phyloP scores from a whole-genome alignment of 1,284 basidiomycete genomes.

The Amylostereum chailletii region DNA sequence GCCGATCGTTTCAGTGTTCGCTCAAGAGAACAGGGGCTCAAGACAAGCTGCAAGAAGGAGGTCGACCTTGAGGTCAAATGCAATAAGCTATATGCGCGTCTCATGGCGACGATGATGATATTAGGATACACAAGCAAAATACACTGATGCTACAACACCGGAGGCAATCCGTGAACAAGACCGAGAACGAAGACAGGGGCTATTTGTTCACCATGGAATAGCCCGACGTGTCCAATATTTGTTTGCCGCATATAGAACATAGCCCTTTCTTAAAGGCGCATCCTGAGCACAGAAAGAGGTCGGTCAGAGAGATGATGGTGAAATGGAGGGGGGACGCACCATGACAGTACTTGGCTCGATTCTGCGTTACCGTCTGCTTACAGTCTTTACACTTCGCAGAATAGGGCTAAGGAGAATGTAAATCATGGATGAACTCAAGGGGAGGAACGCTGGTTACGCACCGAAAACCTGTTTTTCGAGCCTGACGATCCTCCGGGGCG shows the following conservation, averaged over 20 bases:
- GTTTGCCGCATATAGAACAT: slow-evolving; percentile 77
- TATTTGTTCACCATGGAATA: slow-evolving; percentile 80
- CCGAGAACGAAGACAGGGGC: background rate
- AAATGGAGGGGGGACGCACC: slow-evolving; percentile 33
- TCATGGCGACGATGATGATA: too few species aligned
- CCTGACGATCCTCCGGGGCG: slow-evolving; percentile 34
- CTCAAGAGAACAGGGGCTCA: too few species aligned
- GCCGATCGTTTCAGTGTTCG: too few species aligned
- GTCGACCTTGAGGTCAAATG: too few species aligned
- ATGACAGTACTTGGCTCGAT: slow-evolving; percentile 80
- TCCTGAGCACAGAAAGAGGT: slow-evolving; percentile 32
- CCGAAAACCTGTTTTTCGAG: slow-evolving; percentile 7
- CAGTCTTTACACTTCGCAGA: slow-evolving; percentile 79
- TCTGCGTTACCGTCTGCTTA: slow-evolving; percentile 73
- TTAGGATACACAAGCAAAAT: too few species aligned
- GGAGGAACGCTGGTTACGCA: background rate
- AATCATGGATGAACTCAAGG: background rate
- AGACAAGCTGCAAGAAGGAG: too few species aligned
- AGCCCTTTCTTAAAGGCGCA: slow-evolving; percentile 80
- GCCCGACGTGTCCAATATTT: slow-evolving; percentile 71
- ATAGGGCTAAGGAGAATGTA: slow-evolving; percentile 48
- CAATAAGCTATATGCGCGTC: too few species aligned
- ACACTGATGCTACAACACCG: too few species aligned
- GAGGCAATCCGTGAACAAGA: background rate
- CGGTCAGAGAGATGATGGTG: slow-evolving; percentile 1